Conservation (phyloP, 306 rosid genomes). For the Quercus ilex region DNA sequence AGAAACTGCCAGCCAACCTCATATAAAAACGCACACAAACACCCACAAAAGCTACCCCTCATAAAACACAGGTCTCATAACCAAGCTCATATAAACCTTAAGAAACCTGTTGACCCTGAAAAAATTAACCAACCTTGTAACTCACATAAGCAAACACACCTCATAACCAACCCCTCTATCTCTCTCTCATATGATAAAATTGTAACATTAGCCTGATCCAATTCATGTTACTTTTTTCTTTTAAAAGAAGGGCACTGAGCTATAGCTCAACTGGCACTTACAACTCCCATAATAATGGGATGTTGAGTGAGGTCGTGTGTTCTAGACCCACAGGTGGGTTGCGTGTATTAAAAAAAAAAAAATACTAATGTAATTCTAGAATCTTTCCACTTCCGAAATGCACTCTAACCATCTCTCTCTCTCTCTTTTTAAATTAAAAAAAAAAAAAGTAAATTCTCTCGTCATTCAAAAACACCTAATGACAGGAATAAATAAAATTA, state of each 20-base stretch:
- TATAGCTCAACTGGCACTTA: too few species aligned
- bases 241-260: background rate
- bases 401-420: background rate
- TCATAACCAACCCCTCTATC: too few species aligned
- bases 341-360: background rate
- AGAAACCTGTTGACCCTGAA: background rate
- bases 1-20: background rate
- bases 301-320: too few species aligned
- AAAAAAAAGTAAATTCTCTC: background rate
- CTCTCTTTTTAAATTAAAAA: too few species aligned
- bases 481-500: background rate
- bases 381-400: background rate
- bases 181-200: too few species aligned
- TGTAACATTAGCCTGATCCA: too few species aligned
- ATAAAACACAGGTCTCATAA: too few species aligned
- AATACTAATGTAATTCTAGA: background rate
- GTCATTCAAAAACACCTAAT: background rate
- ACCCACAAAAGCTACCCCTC: background rate
- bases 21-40: background rate
- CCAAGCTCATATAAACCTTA: background rate
- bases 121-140: background rate
- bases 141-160: too few species aligned
- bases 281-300: too few species aligned
- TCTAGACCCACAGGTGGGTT: too few species aligned
- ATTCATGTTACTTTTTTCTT: background rate